Conservation (phyloP, 306 rosid genomes). For the Sesbania bispinosa region DNA sequence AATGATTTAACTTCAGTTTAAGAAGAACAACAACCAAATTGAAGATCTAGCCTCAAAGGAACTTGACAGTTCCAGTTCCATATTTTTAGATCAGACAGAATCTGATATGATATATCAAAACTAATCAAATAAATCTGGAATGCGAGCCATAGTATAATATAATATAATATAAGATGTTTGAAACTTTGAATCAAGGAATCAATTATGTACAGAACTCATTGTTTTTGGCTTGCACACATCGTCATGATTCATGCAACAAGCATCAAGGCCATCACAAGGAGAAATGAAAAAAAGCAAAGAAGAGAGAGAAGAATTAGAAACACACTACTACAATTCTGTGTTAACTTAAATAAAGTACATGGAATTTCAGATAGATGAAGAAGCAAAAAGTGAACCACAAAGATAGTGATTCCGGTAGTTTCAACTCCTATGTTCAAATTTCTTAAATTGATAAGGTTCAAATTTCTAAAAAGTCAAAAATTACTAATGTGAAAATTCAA, state of each 20-base stretch:
- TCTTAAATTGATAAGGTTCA: too few species aligned
- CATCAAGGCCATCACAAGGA: slow-evolving; percentile 88
- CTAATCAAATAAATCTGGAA: neutral
- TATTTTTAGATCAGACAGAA: neutral
- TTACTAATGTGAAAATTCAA: too few species aligned
- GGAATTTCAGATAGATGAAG: neutral
- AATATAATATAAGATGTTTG: too few species aligned
- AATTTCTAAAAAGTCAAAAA: too few species aligned
- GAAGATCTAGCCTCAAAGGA: neutral
- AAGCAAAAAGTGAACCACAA: slow-evolving; percentile 44
- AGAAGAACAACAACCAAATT: neutral
- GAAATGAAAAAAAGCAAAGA: neutral
- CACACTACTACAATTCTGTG: neutral
- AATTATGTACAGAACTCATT: slow-evolving; percentile 27
- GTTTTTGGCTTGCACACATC: slow-evolving; percentile 60
- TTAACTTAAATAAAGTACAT: neutral
- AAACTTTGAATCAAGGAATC: neutral
- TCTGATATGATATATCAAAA: too few species aligned
- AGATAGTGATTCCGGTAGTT: slow-evolving; percentile 42
- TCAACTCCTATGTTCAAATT: slow-evolving; percentile 67
- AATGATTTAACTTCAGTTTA: neutral
- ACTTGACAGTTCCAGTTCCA: neutral
- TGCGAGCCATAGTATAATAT: neutral
- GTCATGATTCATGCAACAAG: slow-evolving; percentile 83
- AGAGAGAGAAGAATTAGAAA: neutral